Evolutionary conservation across 1,284 basidiomycete genomes (phyloP), one percentile per base, ranked within the genome.

Genomic region (Irpex sp.): DNA sequence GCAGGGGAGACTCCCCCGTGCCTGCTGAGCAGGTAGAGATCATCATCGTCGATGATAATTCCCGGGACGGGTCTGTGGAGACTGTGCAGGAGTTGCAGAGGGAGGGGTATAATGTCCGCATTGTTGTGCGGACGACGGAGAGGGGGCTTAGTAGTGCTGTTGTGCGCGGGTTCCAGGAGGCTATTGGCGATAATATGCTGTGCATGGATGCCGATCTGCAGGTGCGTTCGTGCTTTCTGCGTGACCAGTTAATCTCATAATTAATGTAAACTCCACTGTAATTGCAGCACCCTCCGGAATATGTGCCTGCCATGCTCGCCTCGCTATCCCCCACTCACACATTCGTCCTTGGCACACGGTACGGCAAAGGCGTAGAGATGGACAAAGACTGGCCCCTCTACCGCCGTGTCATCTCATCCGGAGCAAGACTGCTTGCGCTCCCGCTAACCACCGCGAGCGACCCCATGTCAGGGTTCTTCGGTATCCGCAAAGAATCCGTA

Each of bases 21-120:
- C 68, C 68, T 37, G 66, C 72, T 3, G 60, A 66, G 4, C 67
- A 66, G 59, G 77, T 73, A 64, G 81, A 82, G 71, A 71, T 82
- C 59, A 71, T 82, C 68, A 74, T 82, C 57, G 80, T 82, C 31
- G 81, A 82, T 67, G 81, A 82, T 72, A 75, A 78, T 70, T 79
- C 77, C 50, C 73, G 76, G 51, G 81, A 81, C 67, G 78, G 78
- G 5, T 80, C 80, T 36, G 76, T 74, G 19, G 76, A 78, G 60
- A 75, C 75, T 39, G 77, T 80, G 53, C 73, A 76, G 49, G 66
- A 68, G 51, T 73, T 81, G 19, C 72, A 74, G 59, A 66, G 68
- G 31, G 75, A 76, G 58, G 78, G 79, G 4, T 80, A 76, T 71
- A 78, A 78, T 56, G 78, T 79, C 49, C 75, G 76, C 62, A 73